These are phyloP conservation scores for Candida glucosophila DNA, from an alignment of 1,139 yeast genomes.

Conservation along the genomic window DNA sequence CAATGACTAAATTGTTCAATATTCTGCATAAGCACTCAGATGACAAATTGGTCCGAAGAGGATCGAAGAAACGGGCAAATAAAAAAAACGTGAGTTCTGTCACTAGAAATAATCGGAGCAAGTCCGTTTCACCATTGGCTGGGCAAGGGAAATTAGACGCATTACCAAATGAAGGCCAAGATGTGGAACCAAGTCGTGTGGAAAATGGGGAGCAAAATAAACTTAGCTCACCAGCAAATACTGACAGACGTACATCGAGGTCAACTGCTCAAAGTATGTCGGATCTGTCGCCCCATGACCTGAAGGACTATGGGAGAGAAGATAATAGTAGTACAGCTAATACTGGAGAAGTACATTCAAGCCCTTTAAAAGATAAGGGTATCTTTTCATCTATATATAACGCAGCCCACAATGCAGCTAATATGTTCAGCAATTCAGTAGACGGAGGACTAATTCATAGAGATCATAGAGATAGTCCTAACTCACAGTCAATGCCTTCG, in stretches of 20 bases:
- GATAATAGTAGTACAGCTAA: too few relatives aligned
- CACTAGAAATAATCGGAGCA: background rate
- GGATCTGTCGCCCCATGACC: too few relatives aligned
- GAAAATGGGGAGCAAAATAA: too few relatives aligned
- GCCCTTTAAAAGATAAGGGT: constrained; percentile 7
- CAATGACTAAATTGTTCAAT: too few relatives aligned
- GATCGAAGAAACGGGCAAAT: background rate
- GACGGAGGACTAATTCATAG: constrained; percentile 3
- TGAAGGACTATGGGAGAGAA: too few relatives aligned
- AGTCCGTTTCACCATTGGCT: background rate
- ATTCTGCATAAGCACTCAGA: too few relatives aligned
- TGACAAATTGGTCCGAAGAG: too few relatives aligned
- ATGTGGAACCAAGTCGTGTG: too few relatives aligned
- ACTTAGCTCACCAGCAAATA: too few relatives aligned
- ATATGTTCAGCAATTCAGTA: constrained; percentile 4
- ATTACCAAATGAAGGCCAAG: too few relatives aligned
- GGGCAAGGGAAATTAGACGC: background rate
- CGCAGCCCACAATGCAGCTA: constrained; percentile 20
- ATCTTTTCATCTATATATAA: constrained; percentile 18
- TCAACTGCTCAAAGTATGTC: too few relatives aligned
- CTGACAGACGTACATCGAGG: too few relatives aligned
- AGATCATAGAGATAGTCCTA: constrained; percentile 3
- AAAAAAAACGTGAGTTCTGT: background rate
- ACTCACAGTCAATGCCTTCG: constrained; percentile 1
- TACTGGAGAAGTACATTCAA: background rate